phyloP scores from a whole-genome alignment of 2,329 filamentous ascomycete genomes.

The Helicocarpus griseus region DNA sequence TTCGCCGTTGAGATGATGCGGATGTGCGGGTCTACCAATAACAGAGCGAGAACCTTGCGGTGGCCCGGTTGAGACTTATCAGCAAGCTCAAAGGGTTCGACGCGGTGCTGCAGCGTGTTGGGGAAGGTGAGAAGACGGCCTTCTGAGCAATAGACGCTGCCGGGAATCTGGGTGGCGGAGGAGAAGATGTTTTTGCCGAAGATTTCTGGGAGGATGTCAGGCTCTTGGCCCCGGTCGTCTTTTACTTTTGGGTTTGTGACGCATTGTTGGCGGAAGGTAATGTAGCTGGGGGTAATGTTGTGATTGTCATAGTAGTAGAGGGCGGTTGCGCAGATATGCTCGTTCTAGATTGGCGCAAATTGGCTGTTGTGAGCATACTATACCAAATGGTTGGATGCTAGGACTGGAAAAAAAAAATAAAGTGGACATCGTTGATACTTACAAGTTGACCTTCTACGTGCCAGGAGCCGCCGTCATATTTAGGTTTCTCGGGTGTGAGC shows the following conservation, averaged over 20 bases:
- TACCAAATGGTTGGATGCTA: no score
- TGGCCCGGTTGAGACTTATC: slow-evolving; percentile 2
- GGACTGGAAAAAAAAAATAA: no score
- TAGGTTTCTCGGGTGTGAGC: slow-evolving; percentile 47
- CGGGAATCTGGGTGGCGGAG: slow-evolving; percentile 1
- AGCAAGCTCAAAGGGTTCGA: slow-evolving; percentile 5
- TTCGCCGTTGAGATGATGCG: slow-evolving; percentile 4
- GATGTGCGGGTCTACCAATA: slow-evolving; percentile 5
- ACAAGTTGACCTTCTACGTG: slow-evolving; percentile 41
- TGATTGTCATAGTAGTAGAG: slow-evolving; percentile 6
- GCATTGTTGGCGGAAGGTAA: slow-evolving; percentile 5
- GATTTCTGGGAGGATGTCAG: neutral
- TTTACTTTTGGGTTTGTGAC: neutral
- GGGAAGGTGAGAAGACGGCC: slow-evolving; percentile 7
- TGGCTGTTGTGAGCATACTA: neutral
- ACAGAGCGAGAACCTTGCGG: slow-evolving; percentile 6
- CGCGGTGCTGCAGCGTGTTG: slow-evolving; percentile 4
- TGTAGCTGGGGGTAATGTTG: slow-evolving; percentile 4
- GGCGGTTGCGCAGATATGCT: slow-evolving; percentile 8
- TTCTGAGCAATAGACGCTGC: neutral
- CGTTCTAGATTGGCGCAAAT: slow-evolving; percentile 1
- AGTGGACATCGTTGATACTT: slow-evolving; percentile 8
- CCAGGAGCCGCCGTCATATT: slow-evolving; percentile 38
- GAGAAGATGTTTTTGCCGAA: neutral
- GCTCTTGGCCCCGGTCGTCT: neutral